Evolutionary conservation across 148 eudicot genomes (phyloP).

Genomic region (Chenopodium berlandieri): DNA sequence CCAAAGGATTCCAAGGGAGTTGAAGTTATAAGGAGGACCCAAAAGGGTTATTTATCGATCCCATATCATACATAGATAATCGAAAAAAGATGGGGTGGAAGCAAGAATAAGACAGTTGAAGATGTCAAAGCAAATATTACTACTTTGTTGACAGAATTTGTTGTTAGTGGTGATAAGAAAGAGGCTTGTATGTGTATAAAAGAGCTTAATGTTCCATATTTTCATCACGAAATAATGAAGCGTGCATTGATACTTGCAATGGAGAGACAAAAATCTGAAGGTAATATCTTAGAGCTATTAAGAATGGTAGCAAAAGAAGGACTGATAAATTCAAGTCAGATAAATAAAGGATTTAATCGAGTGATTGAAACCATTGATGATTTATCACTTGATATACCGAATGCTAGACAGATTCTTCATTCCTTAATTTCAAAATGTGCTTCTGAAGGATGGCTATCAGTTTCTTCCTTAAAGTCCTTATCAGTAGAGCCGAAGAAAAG

Average conservation of each 20-base stretch:
- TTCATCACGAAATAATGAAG: slow-evolving; percentile 59
- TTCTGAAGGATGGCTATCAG: slow-evolving; percentile 53
- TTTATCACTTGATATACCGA: slow-evolving; percentile 54
- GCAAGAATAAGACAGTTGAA: slow-evolving; percentile 42
- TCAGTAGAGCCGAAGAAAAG: slow-evolving; percentile 25
- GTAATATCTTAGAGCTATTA: slow-evolving; percentile 34
- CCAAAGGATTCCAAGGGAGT: slow-evolving; percentile 46
- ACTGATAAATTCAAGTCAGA: slow-evolving; percentile 58
- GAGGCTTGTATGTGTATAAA: slow-evolving; percentile 62
- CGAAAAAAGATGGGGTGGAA: slow-evolving; percentile 59
- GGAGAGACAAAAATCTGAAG: slow-evolving; percentile 45
- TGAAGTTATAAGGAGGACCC: slow-evolving; percentile 42
- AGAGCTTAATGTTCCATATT: slow-evolving; percentile 54
- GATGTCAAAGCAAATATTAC: slow-evolving; percentile 43
- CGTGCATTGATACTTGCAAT: slow-evolving; percentile 49
- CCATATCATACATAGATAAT: slow-evolving; percentile 54
- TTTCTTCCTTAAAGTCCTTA: slow-evolving; percentile 42
- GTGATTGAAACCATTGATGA: slow-evolving; percentile 51
- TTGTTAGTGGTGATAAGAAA: slow-evolving; percentile 45
- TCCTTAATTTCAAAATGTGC: slow-evolving; percentile 48
- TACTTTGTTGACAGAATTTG: slow-evolving; percentile 41
- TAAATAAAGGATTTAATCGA: slow-evolving; percentile 50
- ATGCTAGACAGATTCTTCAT: slow-evolving; percentile 41
- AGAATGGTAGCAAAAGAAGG: slow-evolving; percentile 51
- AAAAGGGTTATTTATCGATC: slow-evolving; percentile 47